phyloP scores from a whole-genome alignment of 2,329 filamentous ascomycete species.

The Fusarium scirpi region DNA sequence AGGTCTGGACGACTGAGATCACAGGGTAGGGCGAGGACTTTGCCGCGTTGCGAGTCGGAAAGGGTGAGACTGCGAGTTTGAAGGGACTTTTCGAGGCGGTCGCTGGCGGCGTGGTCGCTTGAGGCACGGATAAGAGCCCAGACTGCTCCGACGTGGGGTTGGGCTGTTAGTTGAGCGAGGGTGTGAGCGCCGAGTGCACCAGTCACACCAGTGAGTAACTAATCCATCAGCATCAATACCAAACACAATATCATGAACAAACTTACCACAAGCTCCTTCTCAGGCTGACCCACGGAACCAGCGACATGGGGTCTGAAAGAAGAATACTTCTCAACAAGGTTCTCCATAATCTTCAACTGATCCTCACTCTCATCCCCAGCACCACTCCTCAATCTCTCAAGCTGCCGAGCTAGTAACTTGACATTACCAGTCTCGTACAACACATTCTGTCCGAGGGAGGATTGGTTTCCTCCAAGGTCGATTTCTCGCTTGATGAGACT shows the following conservation, averaged over 20 bases:
- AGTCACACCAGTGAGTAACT: slow-evolving; percentile 70
- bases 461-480: slow-evolving; percentile 57
- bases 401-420: slow-evolving; percentile 32
- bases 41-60: slow-evolving; percentile 38
- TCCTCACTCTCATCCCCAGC: slow-evolving; percentile 21
- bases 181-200: slow-evolving; percentile 71
- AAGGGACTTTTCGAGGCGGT: slow-evolving; percentile 30
- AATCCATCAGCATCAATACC: accelerated
- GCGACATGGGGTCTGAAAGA: slow-evolving; percentile 45
- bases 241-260: no score
- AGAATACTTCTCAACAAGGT: slow-evolving; percentile 55
- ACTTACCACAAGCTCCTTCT: slow-evolving; percentile 50
- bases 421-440: slow-evolving; percentile 65
- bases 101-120: slow-evolving; percentile 2
- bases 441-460: slow-evolving; percentile 64
- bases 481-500: slow-evolving; percentile 63
- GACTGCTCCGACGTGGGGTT: slow-evolving; percentile 65
- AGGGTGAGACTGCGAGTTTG: slow-evolving; percentile 16
- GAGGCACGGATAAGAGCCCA: slow-evolving; percentile 50
- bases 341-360: slow-evolving; percentile 51
- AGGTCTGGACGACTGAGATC: slow-evolving; percentile 38
- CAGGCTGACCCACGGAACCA: slow-evolving; percentile 40
- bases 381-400: slow-evolving; percentile 43
- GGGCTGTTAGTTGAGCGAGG: slow-evolving; percentile 67
- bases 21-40: slow-evolving; percentile 36